Evolutionary conservation across 1,284 basidiomycete genomes (phyloP).

Genomic region (Irpex sp.): DNA sequence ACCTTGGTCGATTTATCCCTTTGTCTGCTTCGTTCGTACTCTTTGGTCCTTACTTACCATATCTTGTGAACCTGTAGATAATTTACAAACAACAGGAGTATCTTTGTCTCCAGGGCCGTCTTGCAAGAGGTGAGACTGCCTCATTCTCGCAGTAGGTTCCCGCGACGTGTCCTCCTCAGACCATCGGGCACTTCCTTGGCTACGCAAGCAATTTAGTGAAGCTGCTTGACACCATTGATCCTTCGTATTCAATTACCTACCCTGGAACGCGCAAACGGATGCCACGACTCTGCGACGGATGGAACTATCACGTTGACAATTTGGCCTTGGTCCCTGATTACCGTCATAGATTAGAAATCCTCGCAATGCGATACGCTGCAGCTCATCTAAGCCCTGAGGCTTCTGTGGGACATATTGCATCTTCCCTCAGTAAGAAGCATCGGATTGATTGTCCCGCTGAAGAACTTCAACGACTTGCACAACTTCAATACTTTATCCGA

Average conservation of each 20-base stretch:
- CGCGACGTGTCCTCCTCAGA: not conserved
- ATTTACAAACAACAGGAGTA: no score
- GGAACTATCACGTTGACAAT: not conserved
- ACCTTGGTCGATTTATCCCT: not conserved
- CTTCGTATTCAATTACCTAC: not conserved
- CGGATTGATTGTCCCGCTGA: not conserved
- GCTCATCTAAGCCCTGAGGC: not conserved
- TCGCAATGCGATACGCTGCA: conserved; percentile 3
- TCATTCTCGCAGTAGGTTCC: no score
- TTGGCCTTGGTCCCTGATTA: not conserved
- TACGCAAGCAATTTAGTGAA: not conserved
- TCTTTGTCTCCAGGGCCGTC: no score
- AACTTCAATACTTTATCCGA: not conserved
- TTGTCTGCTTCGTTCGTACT: not conserved
- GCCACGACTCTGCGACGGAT: not conserved
- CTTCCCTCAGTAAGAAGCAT: not conserved
- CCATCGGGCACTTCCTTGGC: not conserved
- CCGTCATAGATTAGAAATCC: conserved; percentile 1
- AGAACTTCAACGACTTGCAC: not conserved
- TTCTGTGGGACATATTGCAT: not conserved
- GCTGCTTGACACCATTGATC: not conserved
- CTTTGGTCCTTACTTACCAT: not conserved
- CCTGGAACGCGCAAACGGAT: not conserved
- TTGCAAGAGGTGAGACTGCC: no score
- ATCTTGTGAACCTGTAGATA: no score